Evolutionary conservation across 2,329 filamentous ascomycete genomes (phyloP), one percentile per base, ranked within the genome.

Genomic region (Pyrenophora teres): DNA sequence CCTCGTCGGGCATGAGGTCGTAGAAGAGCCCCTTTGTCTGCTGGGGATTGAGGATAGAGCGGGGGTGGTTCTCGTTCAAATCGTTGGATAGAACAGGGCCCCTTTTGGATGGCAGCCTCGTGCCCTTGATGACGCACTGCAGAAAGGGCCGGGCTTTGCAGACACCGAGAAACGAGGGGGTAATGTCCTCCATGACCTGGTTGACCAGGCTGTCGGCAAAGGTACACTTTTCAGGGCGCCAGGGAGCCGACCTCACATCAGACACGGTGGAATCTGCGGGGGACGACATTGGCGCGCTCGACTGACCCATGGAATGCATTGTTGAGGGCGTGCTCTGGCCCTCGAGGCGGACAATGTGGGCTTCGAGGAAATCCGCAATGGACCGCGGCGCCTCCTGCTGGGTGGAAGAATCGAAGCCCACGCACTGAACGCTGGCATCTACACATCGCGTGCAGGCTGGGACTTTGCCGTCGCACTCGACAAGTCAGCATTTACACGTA

Each of bases 21-120:
- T 60, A 59, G 35, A 65, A 64, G 2, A 63, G 50, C 6, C 52
- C 65, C 6, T 58, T 64, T 19, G 64, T 59, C 7, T 68, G 66
- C 40, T 65, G 68, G 2, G 70, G 70, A 36, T 73, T 73, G 40
- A 73, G 60, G 44, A 73, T 73, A 9, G 70, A 73, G 23, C 66
- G 60, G 8, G 70, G 70, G 32, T 73, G 67, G 45, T 70, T 71
- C 36, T 71, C 69, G 47, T 73, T 56, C 35, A 73, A 47, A 44
- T 73, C 70, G 4, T 67, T 70, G n/a, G 66, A 66, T 9, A 64
- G 64, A 4, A 72, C 63, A 6, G 68, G 69, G 2, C 69, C 68
- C 54, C 63, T 69, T 36, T 62, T 67, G n/a, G 69, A 72, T 3
- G 69, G 69, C 6, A 72, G 56, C 46, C 66, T 63, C 3, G 70